Conservation (phyloP, 192 early-diverging fungal species). For the Helicostylum pulchrum region DNA sequence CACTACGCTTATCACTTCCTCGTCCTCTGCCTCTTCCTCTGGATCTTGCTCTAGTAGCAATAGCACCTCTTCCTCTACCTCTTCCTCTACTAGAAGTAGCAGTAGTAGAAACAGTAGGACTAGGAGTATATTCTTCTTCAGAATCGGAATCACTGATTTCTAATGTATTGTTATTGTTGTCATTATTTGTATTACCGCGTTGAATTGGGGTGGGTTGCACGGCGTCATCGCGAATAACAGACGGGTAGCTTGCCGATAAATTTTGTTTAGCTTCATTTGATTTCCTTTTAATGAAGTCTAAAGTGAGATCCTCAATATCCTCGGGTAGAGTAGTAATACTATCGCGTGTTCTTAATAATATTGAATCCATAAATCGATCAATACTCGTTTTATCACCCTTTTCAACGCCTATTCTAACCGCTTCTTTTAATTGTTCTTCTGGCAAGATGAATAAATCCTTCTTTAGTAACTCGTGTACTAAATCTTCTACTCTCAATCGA, state of each 20-base stretch:
- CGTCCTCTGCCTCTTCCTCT: too few relatives aligned
- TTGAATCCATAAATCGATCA: neutral
- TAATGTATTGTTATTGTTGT: neutral
- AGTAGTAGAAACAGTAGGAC: neutral
- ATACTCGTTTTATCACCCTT: neutral
- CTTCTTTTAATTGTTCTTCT: neutral
- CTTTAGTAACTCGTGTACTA: slow-evolving; percentile 1
- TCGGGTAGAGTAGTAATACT: neutral
- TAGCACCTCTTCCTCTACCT: neutral
- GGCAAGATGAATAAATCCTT: neutral
- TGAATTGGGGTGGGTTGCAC: neutral
- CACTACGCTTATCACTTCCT: too few relatives aligned
- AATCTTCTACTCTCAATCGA: neutral
- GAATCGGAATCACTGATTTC: neutral
- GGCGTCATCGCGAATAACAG: too few relatives aligned
- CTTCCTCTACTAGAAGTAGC: neutral
- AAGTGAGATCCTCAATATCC: neutral
- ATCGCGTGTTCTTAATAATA: neutral
- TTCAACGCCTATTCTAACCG: neutral
- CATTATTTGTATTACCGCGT: neutral
- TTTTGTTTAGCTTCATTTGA: neutral
- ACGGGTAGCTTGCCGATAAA: neutral
- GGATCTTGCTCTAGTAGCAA: neutral
- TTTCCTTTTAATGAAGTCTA: neutral
- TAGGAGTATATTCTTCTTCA: neutral